Percentiles rank a stretch among this genome's conserved stretches.
Evolutionary conservation across 225 moss, liverwort and hornwort species (phyloP).

Genomic region (Rhytidiadelphus loreus): DNA sequence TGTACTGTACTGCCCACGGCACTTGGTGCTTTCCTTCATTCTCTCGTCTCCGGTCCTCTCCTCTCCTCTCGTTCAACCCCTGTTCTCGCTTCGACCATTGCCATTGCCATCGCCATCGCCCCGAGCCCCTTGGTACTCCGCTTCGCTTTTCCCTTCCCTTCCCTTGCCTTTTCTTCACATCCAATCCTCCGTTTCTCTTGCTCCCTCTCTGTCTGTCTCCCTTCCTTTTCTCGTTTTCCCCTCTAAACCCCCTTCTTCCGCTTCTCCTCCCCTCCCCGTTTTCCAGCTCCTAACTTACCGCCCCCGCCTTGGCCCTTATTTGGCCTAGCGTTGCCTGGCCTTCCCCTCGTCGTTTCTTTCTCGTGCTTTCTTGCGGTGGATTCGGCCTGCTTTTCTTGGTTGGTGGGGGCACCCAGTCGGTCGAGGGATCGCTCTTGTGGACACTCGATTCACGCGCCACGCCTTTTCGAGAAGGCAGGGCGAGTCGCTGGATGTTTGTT

Average conservation of each 20-base stretch:
- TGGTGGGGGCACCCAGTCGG: neutral
- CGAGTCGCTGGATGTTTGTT: slow-evolving; percentile 2
- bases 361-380: neutral
- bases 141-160: no score
- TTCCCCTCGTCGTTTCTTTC: neutral
- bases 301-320: neutral
- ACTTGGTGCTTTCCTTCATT: neutral
- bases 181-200: neutral
- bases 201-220: neutral
- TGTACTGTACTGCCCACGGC: neutral
- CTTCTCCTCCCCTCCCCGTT: neutral
- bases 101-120: neutral
- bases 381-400: neutral
- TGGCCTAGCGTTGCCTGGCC: neutral
- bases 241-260: neutral
- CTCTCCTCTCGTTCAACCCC: neutral
- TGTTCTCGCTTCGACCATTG: neutral
- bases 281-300: neutral
- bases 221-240: neutral
- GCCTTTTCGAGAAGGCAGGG: neutral
- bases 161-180: neutral
- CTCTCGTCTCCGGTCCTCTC: neutral
- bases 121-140: neutral
- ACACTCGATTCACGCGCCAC: neutral
- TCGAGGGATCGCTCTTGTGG: neutral